Conservation (phyloP, 352 stramenopile species). For the Pseudoperonospora humuli region DNA sequence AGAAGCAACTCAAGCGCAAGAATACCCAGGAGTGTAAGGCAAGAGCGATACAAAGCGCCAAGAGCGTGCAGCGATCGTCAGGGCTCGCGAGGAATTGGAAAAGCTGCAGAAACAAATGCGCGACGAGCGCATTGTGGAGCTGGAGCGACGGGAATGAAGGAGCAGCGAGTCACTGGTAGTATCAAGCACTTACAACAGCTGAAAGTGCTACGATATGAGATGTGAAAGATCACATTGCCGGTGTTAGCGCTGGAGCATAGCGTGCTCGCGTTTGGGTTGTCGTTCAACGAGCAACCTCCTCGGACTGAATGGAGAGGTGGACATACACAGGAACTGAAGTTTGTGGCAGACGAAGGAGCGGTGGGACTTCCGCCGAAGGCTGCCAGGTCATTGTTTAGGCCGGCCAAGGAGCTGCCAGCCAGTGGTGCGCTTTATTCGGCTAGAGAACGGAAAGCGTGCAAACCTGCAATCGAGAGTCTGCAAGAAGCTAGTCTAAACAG, state of each 20-base stretch:
- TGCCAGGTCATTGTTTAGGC: slow-evolving; percentile 52
- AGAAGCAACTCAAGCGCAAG: too few relatives aligned
- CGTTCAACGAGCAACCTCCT: slow-evolving; percentile 6
- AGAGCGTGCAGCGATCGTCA: too few relatives aligned
- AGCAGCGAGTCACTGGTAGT: slow-evolving; percentile 61
- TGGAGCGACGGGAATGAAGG: slow-evolving; percentile 50
- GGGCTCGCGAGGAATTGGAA: too few relatives aligned
- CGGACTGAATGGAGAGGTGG: background rate
- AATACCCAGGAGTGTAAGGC: too few relatives aligned
- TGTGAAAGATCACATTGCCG: slow-evolving; percentile 72
- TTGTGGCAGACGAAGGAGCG: slow-evolving; percentile 67
- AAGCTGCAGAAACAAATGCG: too few relatives aligned
- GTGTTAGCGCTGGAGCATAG: slow-evolving; percentile 66
- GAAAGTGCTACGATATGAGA: slow-evolving; percentile 36
- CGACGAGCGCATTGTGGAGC: slow-evolving; percentile 57
- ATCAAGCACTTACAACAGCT: slow-evolving; percentile 56
- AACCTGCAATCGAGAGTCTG: slow-evolving; percentile 59
- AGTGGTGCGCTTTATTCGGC: slow-evolving; percentile 54
- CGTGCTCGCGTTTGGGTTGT: slow-evolving; percentile 81
- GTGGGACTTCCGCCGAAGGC: slow-evolving; percentile 76
- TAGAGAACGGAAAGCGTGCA: slow-evolving; percentile 64
- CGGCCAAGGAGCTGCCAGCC: slow-evolving; percentile 15
- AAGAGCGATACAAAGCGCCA: too few relatives aligned
- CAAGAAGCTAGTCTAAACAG: too few relatives aligned
- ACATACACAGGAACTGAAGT: slow-evolving; percentile 72